A percentile compares a stretch with the other conserved stretches of the same genome.
Evolutionary conservation across 345 rosid genomes (phyloP).

Genomic region (Euclidium syriacum): DNA sequence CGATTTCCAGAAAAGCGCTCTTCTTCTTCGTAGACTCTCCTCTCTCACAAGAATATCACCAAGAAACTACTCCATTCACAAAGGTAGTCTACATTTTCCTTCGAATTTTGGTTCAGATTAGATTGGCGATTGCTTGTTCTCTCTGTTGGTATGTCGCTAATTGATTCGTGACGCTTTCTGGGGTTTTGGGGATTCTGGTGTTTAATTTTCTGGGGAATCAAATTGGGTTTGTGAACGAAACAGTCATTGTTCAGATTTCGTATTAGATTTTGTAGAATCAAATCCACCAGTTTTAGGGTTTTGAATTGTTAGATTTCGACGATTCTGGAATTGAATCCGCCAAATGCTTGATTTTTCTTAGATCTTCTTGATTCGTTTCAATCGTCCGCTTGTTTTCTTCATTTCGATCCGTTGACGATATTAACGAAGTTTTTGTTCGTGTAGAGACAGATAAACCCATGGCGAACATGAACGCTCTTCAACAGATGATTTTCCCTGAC

Average conservation of each 20-base stretch:
- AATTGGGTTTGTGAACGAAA: background rate
- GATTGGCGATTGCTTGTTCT: background rate
- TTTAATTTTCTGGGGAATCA: background rate
- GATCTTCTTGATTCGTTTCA: background rate
- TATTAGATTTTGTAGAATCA: background rate
- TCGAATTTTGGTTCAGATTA: background rate
- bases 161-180: background rate
- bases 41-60: constrained; percentile 10
- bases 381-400: background rate
- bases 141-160: background rate
- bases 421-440: background rate
- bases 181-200: background rate
- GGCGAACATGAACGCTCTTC: constrained; percentile 28
- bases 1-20: constrained; percentile 17
- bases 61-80: background rate
- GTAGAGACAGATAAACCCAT: background rate
- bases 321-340: background rate
- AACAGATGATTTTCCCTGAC: constrained; percentile 24
- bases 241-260: background rate
- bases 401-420: background rate
- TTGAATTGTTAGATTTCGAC: background rate
- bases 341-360: background rate
- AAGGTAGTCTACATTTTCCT: background rate
- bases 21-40: background rate
- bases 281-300: constrained; percentile 3